Conservation (phyloP, 768 basidiomycete species). For the Termitomyces sp. region DNA sequence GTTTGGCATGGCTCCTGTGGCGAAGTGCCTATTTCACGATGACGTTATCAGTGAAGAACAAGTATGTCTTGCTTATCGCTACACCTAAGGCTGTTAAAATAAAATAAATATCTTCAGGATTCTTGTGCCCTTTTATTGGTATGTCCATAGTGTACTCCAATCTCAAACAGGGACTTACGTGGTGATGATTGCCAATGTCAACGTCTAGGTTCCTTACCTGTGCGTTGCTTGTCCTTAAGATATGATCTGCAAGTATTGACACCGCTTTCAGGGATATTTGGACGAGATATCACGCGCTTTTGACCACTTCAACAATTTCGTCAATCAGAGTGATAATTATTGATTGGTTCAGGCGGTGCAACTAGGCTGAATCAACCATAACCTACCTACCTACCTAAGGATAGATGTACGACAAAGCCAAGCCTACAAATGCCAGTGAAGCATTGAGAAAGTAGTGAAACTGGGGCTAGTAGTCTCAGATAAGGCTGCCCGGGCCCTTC, state of each 20-base stretch:
- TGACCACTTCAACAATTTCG: slow-evolving; percentile 26
- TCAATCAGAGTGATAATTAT: background rate
- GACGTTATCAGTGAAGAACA: slow-evolving; percentile 72
- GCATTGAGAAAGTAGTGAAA: too few relatives aligned
- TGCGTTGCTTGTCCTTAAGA: background rate
- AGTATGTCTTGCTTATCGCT: slow-evolving; percentile 37
- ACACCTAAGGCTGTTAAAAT: background rate
- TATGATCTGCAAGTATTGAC: background rate
- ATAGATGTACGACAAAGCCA: too few relatives aligned
- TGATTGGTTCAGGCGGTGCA: too few relatives aligned
- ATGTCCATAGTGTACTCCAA: background rate
- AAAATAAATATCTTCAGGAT: slow-evolving; percentile 1
- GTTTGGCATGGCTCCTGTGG: slow-evolving; percentile 79
- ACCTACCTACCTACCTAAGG: too few relatives aligned
- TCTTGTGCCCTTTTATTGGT: slow-evolving; percentile 18
- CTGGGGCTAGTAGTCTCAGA: too few relatives aligned
- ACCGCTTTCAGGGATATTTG: slow-evolving; percentile 13
- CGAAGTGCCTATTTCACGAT: slow-evolving; percentile 79
- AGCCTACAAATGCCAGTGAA: too few relatives aligned
- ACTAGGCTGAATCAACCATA: too few relatives aligned
- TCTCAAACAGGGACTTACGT: background rate
- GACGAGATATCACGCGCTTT: slow-evolving; percentile 67
- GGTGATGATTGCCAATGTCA: too few relatives aligned
- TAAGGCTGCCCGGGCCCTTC: too few relatives aligned
- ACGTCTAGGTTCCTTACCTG: slow-evolving; percentile 13